phyloP scores from a whole-genome alignment of 495 filamentous ascomycete genomes.

The Halenospora varia region DNA sequence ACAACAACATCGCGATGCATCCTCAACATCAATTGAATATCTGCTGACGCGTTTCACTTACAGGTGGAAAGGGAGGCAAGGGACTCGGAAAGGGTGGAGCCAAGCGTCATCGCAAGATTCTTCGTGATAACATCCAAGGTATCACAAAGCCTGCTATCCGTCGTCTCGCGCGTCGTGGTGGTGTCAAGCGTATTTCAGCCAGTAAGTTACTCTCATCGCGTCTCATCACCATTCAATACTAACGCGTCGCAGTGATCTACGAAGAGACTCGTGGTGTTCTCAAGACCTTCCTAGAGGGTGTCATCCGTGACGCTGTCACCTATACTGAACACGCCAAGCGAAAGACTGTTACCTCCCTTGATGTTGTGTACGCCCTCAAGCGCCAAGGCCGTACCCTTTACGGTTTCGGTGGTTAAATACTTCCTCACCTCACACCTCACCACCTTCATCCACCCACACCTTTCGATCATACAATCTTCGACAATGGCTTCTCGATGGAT shows the following conservation, averaged over 20 bases:
- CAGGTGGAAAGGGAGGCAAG: conserved; percentile 95
- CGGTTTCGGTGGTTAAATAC: conserved; percentile 86
- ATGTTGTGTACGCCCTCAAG: conserved; percentile 95
- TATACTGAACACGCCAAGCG: conserved; percentile 49
- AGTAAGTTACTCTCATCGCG: conserved; percentile 29
- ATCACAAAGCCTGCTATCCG: conserved; percentile 99
- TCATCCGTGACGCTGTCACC: conserved; percentile 98
- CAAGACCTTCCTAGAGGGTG: conserved; percentile 99
- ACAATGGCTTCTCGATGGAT: conserved; percentile 12
- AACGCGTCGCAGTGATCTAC: conserved; percentile 72
- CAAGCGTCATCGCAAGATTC: conserved; percentile 99
- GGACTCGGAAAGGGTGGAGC: conserved; percentile 80
- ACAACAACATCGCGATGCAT: conserved; percentile 6
- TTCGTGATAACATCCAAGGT: conserved; percentile 99
- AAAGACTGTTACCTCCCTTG: conserved; percentile 86
- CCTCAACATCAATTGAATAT: conserved; percentile 8
- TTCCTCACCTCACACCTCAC: conserved; percentile 7
- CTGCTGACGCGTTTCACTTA: conserved; percentile 26
- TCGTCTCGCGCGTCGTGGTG: conserved; percentile 98
- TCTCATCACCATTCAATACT: background rate
- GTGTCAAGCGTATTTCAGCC: conserved; percentile 99
- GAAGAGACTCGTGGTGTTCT: conserved; percentile 99
- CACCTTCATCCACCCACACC: conserved; percentile 8
- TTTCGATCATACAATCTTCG: conserved; percentile 17
- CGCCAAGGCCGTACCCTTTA: conserved; percentile 94